These are phyloP conservation scores for Macrolepiota albuminosa DNA, from an alignment of 768 basidiomycete species.

Conservation along the genomic window DNA sequence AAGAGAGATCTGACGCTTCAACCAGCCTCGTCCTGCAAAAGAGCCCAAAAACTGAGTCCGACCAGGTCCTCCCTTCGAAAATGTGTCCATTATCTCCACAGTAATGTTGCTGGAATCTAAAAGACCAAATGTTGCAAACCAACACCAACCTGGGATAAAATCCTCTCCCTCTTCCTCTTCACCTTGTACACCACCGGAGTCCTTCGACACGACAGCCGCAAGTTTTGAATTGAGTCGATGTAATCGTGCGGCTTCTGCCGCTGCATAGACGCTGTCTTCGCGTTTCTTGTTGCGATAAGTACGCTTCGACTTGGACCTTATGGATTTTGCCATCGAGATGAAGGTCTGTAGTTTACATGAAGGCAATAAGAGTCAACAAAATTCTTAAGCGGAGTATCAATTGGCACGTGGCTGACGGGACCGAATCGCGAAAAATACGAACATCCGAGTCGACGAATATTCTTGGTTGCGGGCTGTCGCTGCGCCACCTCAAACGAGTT, in stretches of 20 bases:
- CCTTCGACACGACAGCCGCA: conserved; percentile 37
- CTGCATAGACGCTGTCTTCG: conserved; percentile 70
- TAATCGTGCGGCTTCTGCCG: conserved; percentile 70
- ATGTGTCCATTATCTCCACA: conserved; percentile 38
- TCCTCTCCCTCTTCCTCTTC: conserved; percentile 31
- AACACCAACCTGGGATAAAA: conserved; percentile 63
- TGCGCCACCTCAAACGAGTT: neutral
- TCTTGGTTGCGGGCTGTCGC: neutral
- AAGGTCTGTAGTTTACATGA: conserved; percentile 13
- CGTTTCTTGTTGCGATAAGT: conserved; percentile 75
- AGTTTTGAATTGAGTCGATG: conserved; percentile 70
- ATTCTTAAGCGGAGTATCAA: conserved; percentile 12
- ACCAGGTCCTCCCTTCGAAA: conserved; percentile 17
- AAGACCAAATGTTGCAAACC: conserved; percentile 51
- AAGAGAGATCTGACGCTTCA: conserved; percentile 26
- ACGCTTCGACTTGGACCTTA: conserved; percentile 78
- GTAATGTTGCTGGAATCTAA: conserved; percentile 57
- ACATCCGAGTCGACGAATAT: too few species aligned
- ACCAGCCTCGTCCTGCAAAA: conserved; percentile 1
- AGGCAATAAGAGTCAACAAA: conserved; percentile 1
- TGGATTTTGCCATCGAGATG: conserved; percentile 72
- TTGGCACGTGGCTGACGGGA: conserved; percentile 5
- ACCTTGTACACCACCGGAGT: conserved; percentile 30
- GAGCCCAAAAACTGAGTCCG: conserved; percentile 8
- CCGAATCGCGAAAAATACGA: neutral